Evolutionary conservation across 192 early-diverging fungal species (phyloP).

Genomic region (Dimargaris xerosporica): DNA sequence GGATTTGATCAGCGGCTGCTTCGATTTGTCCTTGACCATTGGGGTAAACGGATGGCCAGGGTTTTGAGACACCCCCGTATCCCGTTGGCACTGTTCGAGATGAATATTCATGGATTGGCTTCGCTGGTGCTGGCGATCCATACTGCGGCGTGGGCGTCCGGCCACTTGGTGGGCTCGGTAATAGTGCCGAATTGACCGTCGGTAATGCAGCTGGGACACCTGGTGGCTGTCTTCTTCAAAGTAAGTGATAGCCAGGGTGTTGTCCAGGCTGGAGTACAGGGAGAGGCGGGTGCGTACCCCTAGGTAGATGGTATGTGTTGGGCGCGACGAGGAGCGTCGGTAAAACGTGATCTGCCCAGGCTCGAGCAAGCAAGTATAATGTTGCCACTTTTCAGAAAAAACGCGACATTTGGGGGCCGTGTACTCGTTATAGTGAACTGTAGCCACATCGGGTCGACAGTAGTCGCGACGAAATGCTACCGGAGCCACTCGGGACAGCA

Average conservation of each 20-base stretch:
- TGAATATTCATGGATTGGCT: neutral
- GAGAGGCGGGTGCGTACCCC: conserved; percentile 23
- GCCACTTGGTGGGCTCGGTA: conserved; percentile 2
- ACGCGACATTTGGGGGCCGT: conserved; percentile 10
- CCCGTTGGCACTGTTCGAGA: neutral
- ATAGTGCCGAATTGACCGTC: conserved; percentile 5
- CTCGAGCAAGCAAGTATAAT: neutral
- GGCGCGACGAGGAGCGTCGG: conserved; percentile 16
- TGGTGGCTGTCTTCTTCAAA: conserved; percentile 10
- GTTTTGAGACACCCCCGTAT: neutral
- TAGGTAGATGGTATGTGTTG: conserved; percentile 19
- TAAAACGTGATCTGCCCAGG: conserved; percentile 5
- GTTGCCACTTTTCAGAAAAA: conserved; percentile 8
- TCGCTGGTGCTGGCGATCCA: neutral
- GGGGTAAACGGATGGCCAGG: neutral
- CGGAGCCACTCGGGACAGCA: conserved; percentile 8
- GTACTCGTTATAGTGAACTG: conserved; percentile 9
- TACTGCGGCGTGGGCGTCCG: neutral
- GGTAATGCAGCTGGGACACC: neutral
- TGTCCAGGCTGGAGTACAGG: conserved; percentile 29
- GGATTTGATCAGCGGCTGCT: too few species aligned
- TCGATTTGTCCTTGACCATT: neutral
- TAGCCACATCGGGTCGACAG: conserved; percentile 4
- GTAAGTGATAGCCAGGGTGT: conserved; percentile 28
- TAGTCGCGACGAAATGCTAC: conserved; percentile 9